Evolutionary conservation across 2,329 filamentous ascomycete species (phyloP), one percentile per base, ranked within the genome.

Genomic region (Ophiognomonia clavigignenti-juglandacearum): DNA sequence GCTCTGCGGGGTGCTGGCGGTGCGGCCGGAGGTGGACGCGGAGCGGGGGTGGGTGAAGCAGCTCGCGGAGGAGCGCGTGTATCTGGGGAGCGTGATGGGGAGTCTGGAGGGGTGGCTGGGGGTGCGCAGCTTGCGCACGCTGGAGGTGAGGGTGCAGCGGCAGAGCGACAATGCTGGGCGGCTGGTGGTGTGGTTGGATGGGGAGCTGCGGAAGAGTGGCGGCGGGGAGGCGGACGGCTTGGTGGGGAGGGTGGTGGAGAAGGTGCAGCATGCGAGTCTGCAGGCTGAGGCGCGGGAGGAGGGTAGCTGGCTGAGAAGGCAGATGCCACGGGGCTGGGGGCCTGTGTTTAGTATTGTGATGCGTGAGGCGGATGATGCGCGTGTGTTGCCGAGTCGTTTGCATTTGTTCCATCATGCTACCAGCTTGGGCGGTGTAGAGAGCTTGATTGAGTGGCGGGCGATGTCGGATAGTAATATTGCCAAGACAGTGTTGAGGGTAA

Each of bases 71-170:
- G 92, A 98, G 61, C 74, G 93, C 3, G 60, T 89, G n/a, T 79
- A 82, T 53, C 69, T 97, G 14, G 93, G 93, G 2, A 77, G 77
- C 47, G 88, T 95, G 38, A 86, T 96, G 81, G 93, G 93, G 1
- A 91, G 78, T 60, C 67, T 97, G 59, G 93, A 97, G 66, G 85
- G 87, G 20, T 98, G 93, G 93, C 72, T 98, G 18, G 93, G 91
- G 1, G 81, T 96, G 35, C 76, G 93, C 45, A 93, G 87, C 62
- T 63, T 96, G 56, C 77, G 93, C 35, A 97, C 93, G 2, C 71
- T 97, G 39, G 88, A 95, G 64, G 67, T 98, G 58, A 77, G 93
- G 23, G 86, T 97, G 3, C 70, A 75, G 65, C 75, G 87, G 53
- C 90, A 96, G 74, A 86, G 84, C 59, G 67, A 73, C 50, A 93